Percentiles rank a stretch among this genome's conserved stretches.
Evolutionary conservation across 768 basidiomycete genomes (phyloP).

Genomic region (Porphyrellus cyaneotinctus): DNA sequence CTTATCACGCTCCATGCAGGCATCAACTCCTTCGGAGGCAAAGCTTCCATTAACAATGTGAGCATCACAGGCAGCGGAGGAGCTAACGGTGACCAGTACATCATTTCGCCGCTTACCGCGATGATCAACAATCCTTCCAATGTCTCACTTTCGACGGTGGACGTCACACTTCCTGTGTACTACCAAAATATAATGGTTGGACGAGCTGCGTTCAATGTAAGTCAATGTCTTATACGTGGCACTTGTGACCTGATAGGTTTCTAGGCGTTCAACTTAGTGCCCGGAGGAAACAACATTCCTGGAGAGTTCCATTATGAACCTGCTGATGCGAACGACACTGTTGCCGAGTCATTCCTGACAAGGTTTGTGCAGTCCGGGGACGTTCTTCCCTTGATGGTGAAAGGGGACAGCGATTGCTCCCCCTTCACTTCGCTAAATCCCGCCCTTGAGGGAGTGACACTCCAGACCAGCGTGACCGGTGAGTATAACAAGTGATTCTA

Average conservation of each 20-base stretch:
- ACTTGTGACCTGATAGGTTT: neutral
- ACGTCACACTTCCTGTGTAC: constrained; percentile 54
- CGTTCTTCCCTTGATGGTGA: constrained; percentile 47
- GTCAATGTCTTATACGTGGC: constrained; percentile 11
- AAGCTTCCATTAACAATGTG: constrained; percentile 51
- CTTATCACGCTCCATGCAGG: constrained; percentile 32
- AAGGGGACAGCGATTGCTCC: constrained; percentile 56
- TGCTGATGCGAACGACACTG: constrained; percentile 59
- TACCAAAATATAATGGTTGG: constrained; percentile 57
- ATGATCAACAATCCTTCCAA: constrained; percentile 65
- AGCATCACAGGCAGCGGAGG: constrained; percentile 64
- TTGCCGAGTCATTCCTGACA: constrained; percentile 57
- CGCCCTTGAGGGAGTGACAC: constrained; percentile 50
- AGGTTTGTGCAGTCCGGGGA: constrained; percentile 54
- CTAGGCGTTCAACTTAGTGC: constrained; percentile 53
- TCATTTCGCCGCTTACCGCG: constrained; percentile 55
- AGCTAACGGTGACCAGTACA: constrained; percentile 53
- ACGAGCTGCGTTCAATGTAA: constrained; percentile 53
- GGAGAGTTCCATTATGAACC: constrained; percentile 71
- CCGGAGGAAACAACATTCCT: constrained; percentile 49
- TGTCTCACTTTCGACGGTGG: constrained; percentile 55
- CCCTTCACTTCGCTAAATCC: constrained; percentile 58
- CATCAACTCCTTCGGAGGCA: constrained; percentile 55
- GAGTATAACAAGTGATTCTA: neutral
- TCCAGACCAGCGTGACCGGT: constrained; percentile 51